Evolutionary conservation across 371 early-diverging fungal genomes (phyloP), one percentile per base, ranked within the genome.

Genomic region (Mucor racemosus): DNA sequence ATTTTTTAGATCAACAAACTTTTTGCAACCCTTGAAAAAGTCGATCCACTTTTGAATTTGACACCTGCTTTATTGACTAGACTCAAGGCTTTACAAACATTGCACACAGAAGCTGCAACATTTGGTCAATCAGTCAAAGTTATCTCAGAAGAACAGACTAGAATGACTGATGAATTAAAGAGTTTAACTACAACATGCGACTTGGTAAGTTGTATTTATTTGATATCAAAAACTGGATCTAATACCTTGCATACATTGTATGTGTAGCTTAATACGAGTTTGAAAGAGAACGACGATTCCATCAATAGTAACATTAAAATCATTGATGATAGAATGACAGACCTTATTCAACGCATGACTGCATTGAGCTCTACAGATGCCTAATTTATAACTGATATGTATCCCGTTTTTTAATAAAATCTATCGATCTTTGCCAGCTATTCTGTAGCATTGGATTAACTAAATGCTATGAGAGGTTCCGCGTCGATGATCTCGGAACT

Each of bases 31-130:
- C 76, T 96, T 72, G 86, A 91, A 40, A 85, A 86, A 63, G 75
- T 95, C 5, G 96, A 96, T 65, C 90, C 95, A 1, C 75, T 96
- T 48, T 81, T 92, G 41, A 86, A 89, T 17, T 71, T 94, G 62
- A 88, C 94, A 0, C 96, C 95, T 14, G 90, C 91, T 7, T 81
- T 95, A 38, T 82, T 95, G 17, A 80, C 90, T 7, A 89, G 97
- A 58, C 79, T 97, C 62, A 92, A 91, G 65, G 88, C 90, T 2
- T 78, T 97, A 54, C 89, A 93, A 67, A 76, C 78, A 7, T 76
- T 96, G 64, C 97, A 97, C 71, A 82, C 86, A 0, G 94, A 95
- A 66, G 94, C 95, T 3, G 85, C 93, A 7, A 86, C 89, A 40
- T 92, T 93, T 68, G 85, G 91, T 8, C 90, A 91, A 14, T 88